phyloP scores from a whole-genome alignment of 2,329 filamentous ascomycete species.

The Stemphylium vesicarium region DNA sequence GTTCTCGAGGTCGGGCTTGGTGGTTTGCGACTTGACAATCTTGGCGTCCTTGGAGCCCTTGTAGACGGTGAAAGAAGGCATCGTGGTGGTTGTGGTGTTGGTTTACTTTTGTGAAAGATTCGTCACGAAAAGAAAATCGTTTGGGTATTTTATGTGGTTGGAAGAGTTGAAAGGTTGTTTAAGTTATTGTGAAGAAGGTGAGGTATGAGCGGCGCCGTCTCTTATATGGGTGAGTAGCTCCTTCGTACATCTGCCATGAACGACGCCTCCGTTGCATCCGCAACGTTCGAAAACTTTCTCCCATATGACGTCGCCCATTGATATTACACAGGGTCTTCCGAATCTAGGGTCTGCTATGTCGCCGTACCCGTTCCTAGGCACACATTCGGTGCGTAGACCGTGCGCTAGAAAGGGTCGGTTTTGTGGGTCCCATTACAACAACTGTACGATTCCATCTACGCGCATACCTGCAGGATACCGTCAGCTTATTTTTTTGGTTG shows the following conservation, averaged over 20 bases:
- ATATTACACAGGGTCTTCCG: conserved; percentile 17
- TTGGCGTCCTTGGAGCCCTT: conserved; percentile 66
- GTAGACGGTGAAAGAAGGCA: conserved; percentile 65
- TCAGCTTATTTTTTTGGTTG: too few relatives aligned
- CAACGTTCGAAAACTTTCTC: conserved; percentile 20
- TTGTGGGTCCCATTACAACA: neutral
- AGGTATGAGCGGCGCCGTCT: neutral
- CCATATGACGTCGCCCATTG: conserved; percentile 30
- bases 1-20: conserved; percentile 51
- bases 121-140: neutral
- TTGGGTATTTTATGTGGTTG: conserved; percentile 1
- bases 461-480: too few relatives aligned
- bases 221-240: conserved; percentile 16
- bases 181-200: neutral
- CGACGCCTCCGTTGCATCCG: neutral
- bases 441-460: too few relatives aligned
- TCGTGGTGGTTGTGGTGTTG: conserved; percentile 19
- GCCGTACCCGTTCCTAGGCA: conserved; percentile 6
- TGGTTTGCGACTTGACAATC: conserved; percentile 59
- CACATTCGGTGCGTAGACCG: conserved; percentile 17
- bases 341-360: conserved; percentile 16
- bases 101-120: neutral
- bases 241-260: conserved; percentile 1
- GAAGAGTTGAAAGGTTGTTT: neutral
- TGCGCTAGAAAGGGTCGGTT: conserved; percentile 15